Base-by-base conservation (phyloP, 1,139 yeast species). In the Magnusiomyces magnusii region DNA sequence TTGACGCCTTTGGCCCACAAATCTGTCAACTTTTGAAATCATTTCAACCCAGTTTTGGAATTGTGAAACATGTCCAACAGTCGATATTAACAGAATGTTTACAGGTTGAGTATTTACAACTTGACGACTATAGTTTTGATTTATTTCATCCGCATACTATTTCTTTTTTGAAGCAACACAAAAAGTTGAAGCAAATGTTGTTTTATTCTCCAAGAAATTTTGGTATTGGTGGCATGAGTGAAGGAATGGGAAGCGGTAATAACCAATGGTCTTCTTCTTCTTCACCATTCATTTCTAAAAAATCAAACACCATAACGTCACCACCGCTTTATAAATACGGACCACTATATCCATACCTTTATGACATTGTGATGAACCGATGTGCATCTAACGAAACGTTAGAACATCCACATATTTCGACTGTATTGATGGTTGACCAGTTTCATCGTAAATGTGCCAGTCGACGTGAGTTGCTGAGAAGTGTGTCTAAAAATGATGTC, bases 381-480 rank as follows among this genome's bases (percentile, higher is more conserved):
- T 44, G 49, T 17, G 27, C 49, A 23, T 44, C 49, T 5, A 23
- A 44, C 10, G 49, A 44, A 21, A 19, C 24, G 5, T 17, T 44
- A 9, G 49, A 44, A 21, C 9, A 23, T 9, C 49, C 49, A 9
- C 27, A 44, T 5, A 44, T 44, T n/a, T 44, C 49, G 9, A 44
- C 49, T 10, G 49, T 44, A 3, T 17, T 44, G 49, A 44, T 44
- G 49, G 49, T 23, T 44, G 49, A 44, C 49, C 49, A 44, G 49
- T 44, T 10, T 21, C 49, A 44, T 44, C 24, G 27, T 7, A 44
- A 44, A 44, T 44, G 49, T 21, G 49, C 49, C 3, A 44, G 49
- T 21, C 49, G 49, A 5, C 27, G 27, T 5, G 49, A 44, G 27
- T 17, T 44, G 9, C n/a, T 44, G 7, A 9, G 19, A 39, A 39